Base-by-base conservation (phyloP, 177 flowering plant species). In the Tripterygium wilfordii region DNA sequence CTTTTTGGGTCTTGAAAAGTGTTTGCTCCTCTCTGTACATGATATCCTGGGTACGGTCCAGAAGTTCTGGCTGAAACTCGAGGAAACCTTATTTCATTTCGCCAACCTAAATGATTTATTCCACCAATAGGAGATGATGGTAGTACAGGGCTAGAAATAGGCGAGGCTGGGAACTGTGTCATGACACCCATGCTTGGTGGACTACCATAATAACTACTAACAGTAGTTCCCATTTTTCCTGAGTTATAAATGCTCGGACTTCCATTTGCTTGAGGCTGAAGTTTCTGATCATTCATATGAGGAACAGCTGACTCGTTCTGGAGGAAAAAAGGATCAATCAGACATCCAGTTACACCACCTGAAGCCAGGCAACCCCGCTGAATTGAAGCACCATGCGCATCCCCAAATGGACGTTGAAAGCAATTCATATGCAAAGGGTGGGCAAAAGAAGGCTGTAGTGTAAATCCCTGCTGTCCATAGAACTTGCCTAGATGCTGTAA, bases 401-500 rank as follows among this genome's bases (percentile, higher is more conserved):
- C 75, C 16, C 64, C 78, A 36, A 75, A 43, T 56, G 75, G 67
- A 40, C 60, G 83, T 26, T 77, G 90, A 57, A 73, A 70, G 58
- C 72, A 77, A 35, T 62, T 85, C 71, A 80, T 48, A 30, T 69
- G 76, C 54, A 64, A 60, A 57, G 89, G 89, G 61, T 80, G 80
- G 14, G 67, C 21, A 56, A 70, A 67, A 42, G 81, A 53, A 41
- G 84, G 58, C 42, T 53, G 67, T 8, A 51, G 27, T 38, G 61
- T 33, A 23, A 64, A 23, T 10, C 61, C 73, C 10, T 56, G 66
- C 1, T 64, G 68, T 13, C 63, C 87, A 69, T 78, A 79, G 30
- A 67, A 61, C 69, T 71, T 79, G 63, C 71, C 66, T 1, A 62
- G 31, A 39, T 80, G 71, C 43, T 66, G 88, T 54, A 67, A 1